These are phyloP conservation scores for Nelumbo lutea DNA, from an alignment of 164 flowering plant genomes.

Conservation along the genomic window DNA sequence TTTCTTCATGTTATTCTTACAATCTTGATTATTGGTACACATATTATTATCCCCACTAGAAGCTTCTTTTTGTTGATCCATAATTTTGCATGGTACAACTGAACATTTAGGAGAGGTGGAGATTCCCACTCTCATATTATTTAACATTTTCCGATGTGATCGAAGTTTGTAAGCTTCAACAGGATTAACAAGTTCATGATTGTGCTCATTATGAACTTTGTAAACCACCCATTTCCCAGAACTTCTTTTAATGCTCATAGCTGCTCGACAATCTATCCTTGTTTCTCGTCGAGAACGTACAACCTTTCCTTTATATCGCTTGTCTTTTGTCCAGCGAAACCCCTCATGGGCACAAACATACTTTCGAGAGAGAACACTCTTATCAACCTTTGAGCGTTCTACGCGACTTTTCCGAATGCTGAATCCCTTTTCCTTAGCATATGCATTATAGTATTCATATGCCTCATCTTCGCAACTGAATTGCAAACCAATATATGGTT, in stretches of 20 bases:
- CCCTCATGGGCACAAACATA: constrained; percentile 19
- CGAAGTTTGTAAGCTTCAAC: constrained; percentile 17
- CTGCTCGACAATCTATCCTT: constrained; percentile 17
- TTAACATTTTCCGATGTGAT: constrained; percentile 16
- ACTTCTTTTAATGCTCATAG: constrained; percentile 14
- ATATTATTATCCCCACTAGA: constrained; percentile 7
- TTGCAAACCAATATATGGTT: constrained; percentile 18
- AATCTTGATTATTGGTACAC: constrained; percentile 1
- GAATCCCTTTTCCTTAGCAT: constrained; percentile 20
- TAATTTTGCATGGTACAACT: constrained; percentile 11
- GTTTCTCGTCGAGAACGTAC: constrained; percentile 16
- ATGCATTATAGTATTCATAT: constrained; percentile 17
- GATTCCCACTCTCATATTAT: constrained; percentile 3
- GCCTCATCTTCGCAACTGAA: constrained; percentile 17
- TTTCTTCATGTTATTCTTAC: constrained; percentile 11
- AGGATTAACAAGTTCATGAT: constrained; percentile 14
- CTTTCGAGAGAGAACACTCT: constrained; percentile 13
- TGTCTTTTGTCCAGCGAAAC: constrained; percentile 12
- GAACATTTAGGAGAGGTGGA: constrained; percentile 10
- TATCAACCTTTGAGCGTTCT: constrained; percentile 17
- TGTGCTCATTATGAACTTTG: constrained; percentile 9
- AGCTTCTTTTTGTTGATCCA: neutral
- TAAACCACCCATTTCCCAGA: constrained; percentile 13
- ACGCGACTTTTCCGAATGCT: constrained; percentile 17
- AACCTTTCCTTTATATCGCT: constrained; percentile 16